A percentile compares a stretch with the other conserved stretches of the same genome.
Evolutionary conservation across 345 rosid genomes (phyloP).

Genomic region (Brassica juncea): DNA sequence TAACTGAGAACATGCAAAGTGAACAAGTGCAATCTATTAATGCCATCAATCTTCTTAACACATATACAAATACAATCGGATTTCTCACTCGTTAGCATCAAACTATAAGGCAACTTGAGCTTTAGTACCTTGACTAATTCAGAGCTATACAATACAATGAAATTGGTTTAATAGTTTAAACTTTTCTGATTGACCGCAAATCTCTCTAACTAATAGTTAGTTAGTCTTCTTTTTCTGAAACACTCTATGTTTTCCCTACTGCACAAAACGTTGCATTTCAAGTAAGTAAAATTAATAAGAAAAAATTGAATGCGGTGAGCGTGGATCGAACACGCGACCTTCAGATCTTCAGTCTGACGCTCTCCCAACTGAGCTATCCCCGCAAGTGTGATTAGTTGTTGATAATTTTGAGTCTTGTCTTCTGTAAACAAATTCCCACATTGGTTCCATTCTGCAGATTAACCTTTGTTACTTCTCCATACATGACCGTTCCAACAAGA

Average conservation of each 20-base stretch:
- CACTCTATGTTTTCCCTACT: background rate
- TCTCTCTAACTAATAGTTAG: background rate
- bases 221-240: too few relatives aligned
- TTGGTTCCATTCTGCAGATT: conserved; percentile 51
- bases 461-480: conserved; percentile 40
- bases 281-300: background rate
- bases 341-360: conserved; percentile 88
- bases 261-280: background rate
- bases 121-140: background rate
- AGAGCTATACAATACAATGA: background rate
- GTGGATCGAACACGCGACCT: conserved; percentile 80
- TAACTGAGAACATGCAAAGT: background rate
- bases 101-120: conserved; percentile 15
- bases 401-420: background rate
- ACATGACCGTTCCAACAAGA: conserved; percentile 24
- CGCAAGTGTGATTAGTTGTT: conserved; percentile 28
- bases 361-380: conserved; percentile 99
- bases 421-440: conserved; percentile 19
- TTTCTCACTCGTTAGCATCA: conserved; percentile 7
- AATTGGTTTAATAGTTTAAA: background rate
- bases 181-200: background rate
- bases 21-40: background rate
- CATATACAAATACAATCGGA: background rate
- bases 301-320: conserved; percentile 57
- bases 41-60: background rate